These are phyloP conservation scores for Metschnikowia amazonensis DNA, from an alignment of 805 yeast genomes.

Conservation along the genomic window DNA sequence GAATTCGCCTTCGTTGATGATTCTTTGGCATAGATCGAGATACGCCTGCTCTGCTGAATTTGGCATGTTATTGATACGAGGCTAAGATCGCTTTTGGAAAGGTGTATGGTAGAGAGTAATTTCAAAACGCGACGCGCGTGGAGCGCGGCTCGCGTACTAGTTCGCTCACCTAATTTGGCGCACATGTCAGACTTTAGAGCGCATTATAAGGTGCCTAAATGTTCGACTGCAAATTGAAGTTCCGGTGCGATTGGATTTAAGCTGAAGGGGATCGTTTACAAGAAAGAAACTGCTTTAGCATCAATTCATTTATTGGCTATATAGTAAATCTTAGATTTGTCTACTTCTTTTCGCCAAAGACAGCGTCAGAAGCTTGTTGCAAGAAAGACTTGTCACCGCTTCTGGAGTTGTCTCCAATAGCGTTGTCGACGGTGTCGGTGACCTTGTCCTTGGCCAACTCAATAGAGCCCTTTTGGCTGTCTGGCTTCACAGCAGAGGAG, in stretches of 20 bases:
- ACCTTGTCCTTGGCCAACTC: constrained; percentile 38
- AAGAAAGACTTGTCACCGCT: constrained; percentile 36
- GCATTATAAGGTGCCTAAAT: too few species aligned
- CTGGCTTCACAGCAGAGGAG: constrained; percentile 37
- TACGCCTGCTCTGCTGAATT: constrained; percentile 78
- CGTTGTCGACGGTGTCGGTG: constrained; percentile 34
- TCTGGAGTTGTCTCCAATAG: constrained; percentile 34
- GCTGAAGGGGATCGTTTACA: too few species aligned
- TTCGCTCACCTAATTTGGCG: too few species aligned
- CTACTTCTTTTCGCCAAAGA: constrained; percentile 37
- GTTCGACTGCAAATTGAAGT: too few species aligned
- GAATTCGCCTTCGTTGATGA: constrained; percentile 79
- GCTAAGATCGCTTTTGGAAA: too few species aligned
- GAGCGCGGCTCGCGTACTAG: neutral
- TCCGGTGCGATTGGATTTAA: too few species aligned
- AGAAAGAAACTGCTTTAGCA: too few species aligned
- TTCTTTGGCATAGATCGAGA: constrained; percentile 71
- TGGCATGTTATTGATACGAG: neutral
- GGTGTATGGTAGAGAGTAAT: neutral
- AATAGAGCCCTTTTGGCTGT: constrained; percentile 36
- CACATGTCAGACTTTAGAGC: too few species aligned
- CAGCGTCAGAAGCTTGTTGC: constrained; percentile 43
- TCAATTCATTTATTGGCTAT: neutral
- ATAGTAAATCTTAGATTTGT: too few species aligned
- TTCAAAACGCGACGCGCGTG: neutral